phyloP scores from a whole-genome alignment of 176 grass and related monocot genomes.

The Eragrostis nindensis region DNA sequence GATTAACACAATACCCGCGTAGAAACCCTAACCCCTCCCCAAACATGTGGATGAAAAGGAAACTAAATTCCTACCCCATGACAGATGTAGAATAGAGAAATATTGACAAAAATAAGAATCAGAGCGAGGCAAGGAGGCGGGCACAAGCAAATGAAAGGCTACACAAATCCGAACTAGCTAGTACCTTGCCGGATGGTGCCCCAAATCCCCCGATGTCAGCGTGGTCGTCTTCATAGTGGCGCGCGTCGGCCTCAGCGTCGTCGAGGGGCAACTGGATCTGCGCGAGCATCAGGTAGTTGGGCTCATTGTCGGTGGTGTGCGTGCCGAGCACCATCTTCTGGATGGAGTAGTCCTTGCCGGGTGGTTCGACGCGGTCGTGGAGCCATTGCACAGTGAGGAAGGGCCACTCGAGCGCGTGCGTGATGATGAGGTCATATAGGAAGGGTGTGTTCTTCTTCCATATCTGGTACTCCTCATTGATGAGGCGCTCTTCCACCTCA shows the following conservation, averaged over 20 bases:
- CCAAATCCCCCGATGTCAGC: constrained; percentile 80
- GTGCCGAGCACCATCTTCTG: constrained; percentile 96
- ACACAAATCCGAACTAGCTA: background rate
- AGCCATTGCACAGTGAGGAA: constrained; percentile 97
- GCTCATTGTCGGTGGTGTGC: constrained; percentile 92
- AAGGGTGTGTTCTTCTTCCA: too few species aligned
- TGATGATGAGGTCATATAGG: constrained; percentile 95
- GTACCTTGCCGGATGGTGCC: constrained; percentile 64
- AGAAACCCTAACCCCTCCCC: background rate
- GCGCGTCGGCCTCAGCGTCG: constrained; percentile 78
- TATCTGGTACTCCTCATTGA: too few species aligned
- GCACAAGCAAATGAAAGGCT: background rate
- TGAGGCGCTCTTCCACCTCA: too few species aligned
- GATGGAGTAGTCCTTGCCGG: constrained; percentile 87
- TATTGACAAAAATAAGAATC: background rate
- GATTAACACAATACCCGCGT: background rate
- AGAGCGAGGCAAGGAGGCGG: background rate
- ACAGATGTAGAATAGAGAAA: background rate
- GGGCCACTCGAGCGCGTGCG: constrained; percentile 94
- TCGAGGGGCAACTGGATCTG: constrained; percentile 85
- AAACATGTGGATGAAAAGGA: background rate
- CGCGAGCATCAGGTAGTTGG: constrained; percentile 95
- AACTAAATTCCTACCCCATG: background rate
- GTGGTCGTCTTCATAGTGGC: constrained; percentile 86
- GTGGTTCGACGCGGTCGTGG: constrained; percentile 73